phyloP scores from a whole-genome alignment of 768 basidiomycete species.

The Amanita phalloides region DNA sequence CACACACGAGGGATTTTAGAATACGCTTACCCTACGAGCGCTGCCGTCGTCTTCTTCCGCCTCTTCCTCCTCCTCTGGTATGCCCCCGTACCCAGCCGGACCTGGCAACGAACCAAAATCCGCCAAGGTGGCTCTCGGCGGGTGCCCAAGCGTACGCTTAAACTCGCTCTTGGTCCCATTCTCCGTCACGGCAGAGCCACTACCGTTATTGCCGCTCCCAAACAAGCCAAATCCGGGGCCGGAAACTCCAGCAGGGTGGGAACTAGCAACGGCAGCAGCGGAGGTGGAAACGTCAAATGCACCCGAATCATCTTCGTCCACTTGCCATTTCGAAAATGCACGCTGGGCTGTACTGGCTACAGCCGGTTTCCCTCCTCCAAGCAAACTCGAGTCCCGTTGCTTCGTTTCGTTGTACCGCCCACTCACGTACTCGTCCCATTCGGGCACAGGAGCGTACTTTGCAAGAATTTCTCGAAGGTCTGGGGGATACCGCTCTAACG shows the following conservation, averaged over 20 bases:
- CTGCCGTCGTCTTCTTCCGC: slow-evolving; percentile 34
- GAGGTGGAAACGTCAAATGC: slow-evolving; percentile 1
- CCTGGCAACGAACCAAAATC: slow-evolving; percentile 50
- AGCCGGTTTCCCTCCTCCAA: slow-evolving; percentile 81
- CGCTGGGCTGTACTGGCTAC: slow-evolving; percentile 25
- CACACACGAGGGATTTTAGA: slow-evolving; percentile 3
- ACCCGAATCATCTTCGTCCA: slow-evolving; percentile 51
- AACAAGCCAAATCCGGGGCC: neutral
- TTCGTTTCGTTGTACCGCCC: slow-evolving; percentile 83
- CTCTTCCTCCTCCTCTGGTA: slow-evolving; percentile 23
- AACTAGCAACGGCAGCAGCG: neutral
- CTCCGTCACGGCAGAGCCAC: slow-evolving; percentile 7
- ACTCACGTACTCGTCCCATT: slow-evolving; percentile 87
- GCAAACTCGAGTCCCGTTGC: slow-evolving; percentile 61
- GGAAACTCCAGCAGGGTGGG: neutral
- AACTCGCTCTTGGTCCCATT: slow-evolving; percentile 43
- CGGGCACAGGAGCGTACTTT: slow-evolving; percentile 57
- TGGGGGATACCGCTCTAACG: slow-evolving; percentile 78
- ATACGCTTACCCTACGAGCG: slow-evolving; percentile 29
- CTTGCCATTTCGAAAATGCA: slow-evolving; percentile 41
- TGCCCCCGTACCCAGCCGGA: slow-evolving; percentile 24
- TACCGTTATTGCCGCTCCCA: slow-evolving; percentile 8
- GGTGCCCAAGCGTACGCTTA: slow-evolving; percentile 31
- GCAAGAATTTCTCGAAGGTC: slow-evolving; percentile 61
- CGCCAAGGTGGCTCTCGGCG: slow-evolving; percentile 41